Conservation (phyloP, 768 basidiomycete genomes). For the Suillus subalutaceus region DNA sequence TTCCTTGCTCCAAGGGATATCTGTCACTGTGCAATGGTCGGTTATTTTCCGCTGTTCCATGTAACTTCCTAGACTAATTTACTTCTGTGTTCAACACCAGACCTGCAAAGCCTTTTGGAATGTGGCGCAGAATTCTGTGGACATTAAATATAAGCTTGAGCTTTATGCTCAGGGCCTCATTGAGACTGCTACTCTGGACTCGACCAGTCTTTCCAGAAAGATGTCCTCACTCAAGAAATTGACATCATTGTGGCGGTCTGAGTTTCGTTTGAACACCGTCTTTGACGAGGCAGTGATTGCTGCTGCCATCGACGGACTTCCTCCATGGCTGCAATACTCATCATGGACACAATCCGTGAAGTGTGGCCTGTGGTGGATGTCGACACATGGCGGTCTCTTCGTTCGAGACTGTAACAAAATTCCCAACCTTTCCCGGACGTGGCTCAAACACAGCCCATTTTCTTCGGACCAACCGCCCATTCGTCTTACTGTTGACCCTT, state of each 20-base stretch:
- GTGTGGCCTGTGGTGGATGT: slow-evolving; percentile 3
- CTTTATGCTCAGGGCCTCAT: neutral
- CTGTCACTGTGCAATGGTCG: neutral
- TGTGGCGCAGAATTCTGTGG: neutral
- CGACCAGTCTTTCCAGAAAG: neutral
- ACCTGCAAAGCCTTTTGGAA: neutral
- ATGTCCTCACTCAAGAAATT: neutral
- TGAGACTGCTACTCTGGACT: neutral
- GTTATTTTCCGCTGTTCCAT: neutral
- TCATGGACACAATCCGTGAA: neutral
- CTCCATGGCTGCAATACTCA: too few relatives aligned
- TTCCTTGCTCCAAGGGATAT: neutral
- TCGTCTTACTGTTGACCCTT: neutral
- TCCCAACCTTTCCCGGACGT: neutral
- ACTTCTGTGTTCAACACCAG: neutral
- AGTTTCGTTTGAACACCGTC: neutral
- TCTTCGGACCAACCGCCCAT: too few relatives aligned
- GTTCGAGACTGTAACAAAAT: neutral
- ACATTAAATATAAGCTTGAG: neutral
- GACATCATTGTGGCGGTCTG: neutral
- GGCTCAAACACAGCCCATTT: neutral
- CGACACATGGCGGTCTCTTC: neutral
- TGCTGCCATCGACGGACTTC: neutral
- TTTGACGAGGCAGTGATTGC: neutral
- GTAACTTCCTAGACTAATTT: neutral